phyloP scores from a whole-genome alignment of 2,329 filamentous ascomycete species.

The Beauveria caledonica region DNA sequence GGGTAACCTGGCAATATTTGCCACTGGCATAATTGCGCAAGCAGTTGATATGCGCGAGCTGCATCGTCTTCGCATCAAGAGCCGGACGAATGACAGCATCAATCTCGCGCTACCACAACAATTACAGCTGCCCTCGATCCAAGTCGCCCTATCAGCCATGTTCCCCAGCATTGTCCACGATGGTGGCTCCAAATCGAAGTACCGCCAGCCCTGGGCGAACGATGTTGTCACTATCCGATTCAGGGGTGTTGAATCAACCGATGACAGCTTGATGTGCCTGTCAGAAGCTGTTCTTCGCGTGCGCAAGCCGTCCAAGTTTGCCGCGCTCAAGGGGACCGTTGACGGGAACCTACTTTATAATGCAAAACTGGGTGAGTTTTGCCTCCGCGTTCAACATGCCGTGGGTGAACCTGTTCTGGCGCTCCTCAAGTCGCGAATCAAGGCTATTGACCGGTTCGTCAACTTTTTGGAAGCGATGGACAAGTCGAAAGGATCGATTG shows the following conservation, averaged over 20 bases:
- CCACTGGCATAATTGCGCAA: constrained; percentile 43
- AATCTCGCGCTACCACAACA: constrained; percentile 34
- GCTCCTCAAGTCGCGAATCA: constrained; percentile 50
- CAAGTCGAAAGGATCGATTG: constrained; percentile 44
- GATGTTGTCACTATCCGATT: constrained; percentile 53
- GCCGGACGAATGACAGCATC: constrained; percentile 24
- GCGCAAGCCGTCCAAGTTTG: constrained; percentile 44
- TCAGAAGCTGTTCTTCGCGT: constrained; percentile 49
- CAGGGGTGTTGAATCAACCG: constrained; percentile 31
- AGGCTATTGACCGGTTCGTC: constrained; percentile 62
- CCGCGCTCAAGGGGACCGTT: constrained; percentile 44
- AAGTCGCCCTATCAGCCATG: constrained; percentile 40
- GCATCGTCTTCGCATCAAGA: constrained; percentile 35
- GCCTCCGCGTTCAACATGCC: constrained; percentile 48
- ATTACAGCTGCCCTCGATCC: constrained; percentile 39
- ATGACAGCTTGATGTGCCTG: constrained; percentile 27
- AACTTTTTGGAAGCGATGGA: constrained; percentile 60
- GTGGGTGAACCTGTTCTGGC: constrained; percentile 53
- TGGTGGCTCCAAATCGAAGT: constrained; percentile 14
- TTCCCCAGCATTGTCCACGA: constrained; percentile 29
- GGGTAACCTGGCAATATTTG: constrained; percentile 41
- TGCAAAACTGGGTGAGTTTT: constrained; percentile 51
- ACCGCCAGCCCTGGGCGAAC: constrained; percentile 44
- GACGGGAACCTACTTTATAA: constrained; percentile 58
- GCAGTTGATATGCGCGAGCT: constrained; percentile 41